phyloP scores from a whole-genome alignment of 148 eudicot species.

The Rhododendron simsii region DNA sequence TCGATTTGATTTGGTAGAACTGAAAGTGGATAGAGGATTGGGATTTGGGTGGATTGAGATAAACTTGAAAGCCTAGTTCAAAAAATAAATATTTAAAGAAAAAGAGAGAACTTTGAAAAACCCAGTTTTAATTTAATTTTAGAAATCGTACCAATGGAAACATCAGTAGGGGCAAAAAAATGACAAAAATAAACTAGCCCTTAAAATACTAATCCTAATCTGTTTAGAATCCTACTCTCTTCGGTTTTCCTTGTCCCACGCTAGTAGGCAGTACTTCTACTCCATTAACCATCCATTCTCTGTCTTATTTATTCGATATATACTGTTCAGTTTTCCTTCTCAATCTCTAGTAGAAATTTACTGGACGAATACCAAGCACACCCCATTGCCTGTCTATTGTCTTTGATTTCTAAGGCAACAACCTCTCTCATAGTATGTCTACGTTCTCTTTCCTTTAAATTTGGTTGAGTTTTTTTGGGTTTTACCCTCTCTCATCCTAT shows the following conservation, averaged over 20 bases:
- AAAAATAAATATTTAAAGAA: too few species aligned
- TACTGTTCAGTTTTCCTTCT: not conserved
- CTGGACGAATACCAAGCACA: not conserved
- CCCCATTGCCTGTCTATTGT: not conserved
- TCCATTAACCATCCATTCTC: not conserved
- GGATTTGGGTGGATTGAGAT: not conserved
- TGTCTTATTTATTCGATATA: not conserved
- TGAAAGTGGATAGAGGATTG: not conserved
- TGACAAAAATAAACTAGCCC: too few species aligned
- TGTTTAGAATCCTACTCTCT: not conserved
- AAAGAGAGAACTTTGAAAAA: too few species aligned
- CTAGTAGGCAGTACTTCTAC: not conserved
- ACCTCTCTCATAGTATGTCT: not conserved
- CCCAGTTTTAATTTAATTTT: too few species aligned
- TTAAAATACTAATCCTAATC: not conserved
- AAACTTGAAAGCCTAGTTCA: not conserved
- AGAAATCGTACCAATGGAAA: too few species aligned
- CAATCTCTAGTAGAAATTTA: not conserved
- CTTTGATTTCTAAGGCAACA: not conserved
- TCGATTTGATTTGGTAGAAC: too few species aligned
- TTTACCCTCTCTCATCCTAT: not conserved
- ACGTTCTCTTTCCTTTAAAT: not conserved
- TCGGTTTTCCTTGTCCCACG: not conserved
- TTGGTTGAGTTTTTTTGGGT: not conserved
- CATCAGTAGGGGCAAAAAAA: too few species aligned